Base-by-base conservation (phyloP, 805 yeast species). In the Starmerella lactis-condensi region DNA sequence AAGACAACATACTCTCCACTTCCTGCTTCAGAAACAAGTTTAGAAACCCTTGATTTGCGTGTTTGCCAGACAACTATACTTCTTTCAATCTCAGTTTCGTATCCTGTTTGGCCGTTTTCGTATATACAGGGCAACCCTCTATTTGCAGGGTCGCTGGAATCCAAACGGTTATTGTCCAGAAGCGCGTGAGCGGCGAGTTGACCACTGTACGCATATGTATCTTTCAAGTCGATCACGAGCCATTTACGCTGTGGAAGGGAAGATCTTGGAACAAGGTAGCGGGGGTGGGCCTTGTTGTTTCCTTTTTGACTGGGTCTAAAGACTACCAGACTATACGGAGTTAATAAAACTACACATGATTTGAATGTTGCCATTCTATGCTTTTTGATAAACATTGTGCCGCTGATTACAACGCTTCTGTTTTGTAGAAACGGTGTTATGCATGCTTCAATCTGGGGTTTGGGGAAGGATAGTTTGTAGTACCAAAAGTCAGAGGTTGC, bases 31-130 rank as follows among this genome's bases (percentile, higher is more conserved):
- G 32, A 67, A 61, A 12, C 64, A 57, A 4, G 64, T 64, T 46
- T 66, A 51, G 29, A 28, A 33, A 21, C 36, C 17, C 20, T 17
- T 35, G 10, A 15, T 13, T 18, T 19, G 82, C 85, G 52, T 2
- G 26, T 7, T 6, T 72, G 68, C 93, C 94, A 82, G 2, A 85
- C 43, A 0, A 89, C 77, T 45, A 85, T 82, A 39, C 89, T 70
- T 30, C 93, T 58, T 17, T 67, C 54, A n/a, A 61, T 43, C 41
- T 78, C 89, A 29, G 72, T 76, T 44, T 85, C 96, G 6, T 69
- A 59, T 2, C 91, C 74, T 40, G 62, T 65, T 81, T 91, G 75
- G 0, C 94, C 94, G 52, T 82, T 92, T 2, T 64, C 54, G 46
- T 76, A 82, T 0, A 75, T 57, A 22, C 91, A 57, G 0, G 95